Base-by-base conservation (phyloP, 2,329 filamentous ascomycete genomes). In the Penicillium hordei region DNA sequence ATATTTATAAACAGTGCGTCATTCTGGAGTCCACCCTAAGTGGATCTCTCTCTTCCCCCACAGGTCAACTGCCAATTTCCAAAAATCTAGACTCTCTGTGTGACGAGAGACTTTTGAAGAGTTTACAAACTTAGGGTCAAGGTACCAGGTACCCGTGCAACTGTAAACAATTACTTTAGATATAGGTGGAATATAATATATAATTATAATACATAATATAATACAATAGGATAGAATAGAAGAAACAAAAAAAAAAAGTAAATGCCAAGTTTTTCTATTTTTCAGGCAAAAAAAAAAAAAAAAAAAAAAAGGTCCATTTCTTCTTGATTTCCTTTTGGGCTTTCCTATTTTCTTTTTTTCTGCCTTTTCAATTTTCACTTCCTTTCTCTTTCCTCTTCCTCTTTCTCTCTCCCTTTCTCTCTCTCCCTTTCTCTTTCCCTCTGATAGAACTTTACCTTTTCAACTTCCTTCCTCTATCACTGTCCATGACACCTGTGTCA, bases 81-180 rank as follows among this genome's bases (percentile, higher is more conserved):
- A 55, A 43, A 53, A 55, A 40, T 50, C 53, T 55, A 55, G 53
- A 51, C 39, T 36, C 21, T 48, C 36, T 15, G 52, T 55, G 52
- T 54, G 51, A 54, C 51, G 15, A 53, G 40, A 23, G 23, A 29
- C 13, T 40, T 17, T 53, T 36, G 19, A 54, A 38, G 31, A 33
- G 31, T 33, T 12, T 5, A 33, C 31, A 27, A 43, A 17, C 19
- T 42, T n/a, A 46, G 54, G 38, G 10, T 29, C 57, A 64, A 63
- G 56, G 60, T 62, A 60, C 55, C 64, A 65, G 64, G 59, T 59
- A 65, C 62, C 50, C 34, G 58, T 60, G 54, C 46, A 40, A 60
- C 60, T 44, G 34, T 44, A 34, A 19, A 27, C 4, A 17, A 17
- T 25, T 13, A 13, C 12, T 33, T 33, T 31, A 8, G 12, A 33